Evolutionary conservation across 78 protist species (phyloP).

Genomic region (Planoprotostelium fungivorum): DNA sequence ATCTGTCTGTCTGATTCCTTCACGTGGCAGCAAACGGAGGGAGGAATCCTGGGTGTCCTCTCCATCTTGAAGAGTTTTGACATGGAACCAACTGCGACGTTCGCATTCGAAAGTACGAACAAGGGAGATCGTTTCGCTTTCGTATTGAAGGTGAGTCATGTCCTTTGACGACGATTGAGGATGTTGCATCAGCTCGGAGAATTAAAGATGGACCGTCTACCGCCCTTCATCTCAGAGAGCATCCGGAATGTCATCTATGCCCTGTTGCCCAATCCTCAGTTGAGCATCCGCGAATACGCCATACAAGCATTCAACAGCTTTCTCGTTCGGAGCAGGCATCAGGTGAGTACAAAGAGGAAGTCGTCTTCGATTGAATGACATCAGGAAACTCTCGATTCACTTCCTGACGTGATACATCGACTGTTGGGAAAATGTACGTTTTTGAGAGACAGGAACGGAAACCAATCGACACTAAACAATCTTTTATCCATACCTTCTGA

Average conservation of each 20-base stretch:
- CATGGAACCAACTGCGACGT: not conserved
- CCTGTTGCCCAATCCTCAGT: constrained; percentile 5
- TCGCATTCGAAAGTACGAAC: not conserved
- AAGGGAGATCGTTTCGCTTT: not conserved
- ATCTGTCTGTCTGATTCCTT: not conserved
- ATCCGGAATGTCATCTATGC: not conserved
- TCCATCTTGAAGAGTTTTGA: not conserved
- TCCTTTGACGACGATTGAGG: not conserved
- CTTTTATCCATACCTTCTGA: not conserved
- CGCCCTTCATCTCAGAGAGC: not conserved
- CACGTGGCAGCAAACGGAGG: constrained; percentile 14
- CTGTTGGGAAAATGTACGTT: not conserved
- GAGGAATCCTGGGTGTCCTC: constrained; percentile 7
- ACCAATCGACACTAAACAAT: not conserved
- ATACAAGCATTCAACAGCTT: constrained; percentile 3
- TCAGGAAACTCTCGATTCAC: not conserved
- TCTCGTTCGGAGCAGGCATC: constrained; percentile 3
- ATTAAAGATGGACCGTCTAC: not conserved
- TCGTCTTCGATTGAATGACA: not conserved
- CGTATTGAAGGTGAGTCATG: not conserved
- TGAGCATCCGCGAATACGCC: constrained; percentile 20
- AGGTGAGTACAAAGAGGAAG: not conserved
- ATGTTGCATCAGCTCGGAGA: not conserved
- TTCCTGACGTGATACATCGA: not conserved
- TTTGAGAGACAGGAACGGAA: not conserved